Conservation (phyloP, 2,329 filamentous ascomycete species). For the Lasiodiplodia hormozganensis region DNA sequence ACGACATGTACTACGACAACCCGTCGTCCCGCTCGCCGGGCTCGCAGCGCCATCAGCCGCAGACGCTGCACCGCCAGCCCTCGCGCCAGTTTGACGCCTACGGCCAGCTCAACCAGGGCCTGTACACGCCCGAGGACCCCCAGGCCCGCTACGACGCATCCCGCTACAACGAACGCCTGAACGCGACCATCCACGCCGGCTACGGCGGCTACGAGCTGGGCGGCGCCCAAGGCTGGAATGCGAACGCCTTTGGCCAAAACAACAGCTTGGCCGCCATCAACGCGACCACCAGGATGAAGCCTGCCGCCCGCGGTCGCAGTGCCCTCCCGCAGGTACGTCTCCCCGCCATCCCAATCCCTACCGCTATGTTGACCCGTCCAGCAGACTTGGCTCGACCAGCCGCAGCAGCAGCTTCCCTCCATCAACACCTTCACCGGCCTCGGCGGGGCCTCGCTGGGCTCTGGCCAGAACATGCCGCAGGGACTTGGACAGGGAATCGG, state of each 20-base stretch:
- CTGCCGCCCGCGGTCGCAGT: conserved; percentile 59
- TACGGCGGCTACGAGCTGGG: conserved; percentile 74
- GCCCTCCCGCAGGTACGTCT: conserved; percentile 76
- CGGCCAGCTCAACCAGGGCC: conserved; percentile 65
- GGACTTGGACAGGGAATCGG: conserved; percentile 25
- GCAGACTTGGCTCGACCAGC: conserved; percentile 69
- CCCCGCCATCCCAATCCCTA: conserved; percentile 8
- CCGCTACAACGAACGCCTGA: conserved; percentile 66
- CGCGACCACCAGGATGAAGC: conserved; percentile 62
- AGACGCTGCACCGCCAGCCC: conserved; percentile 72
- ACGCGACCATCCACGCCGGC: conserved; percentile 63
- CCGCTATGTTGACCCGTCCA: conserved; percentile 32
- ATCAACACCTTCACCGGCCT: conserved; percentile 49
- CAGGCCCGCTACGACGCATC: conserved; percentile 58
- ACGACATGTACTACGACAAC: conserved; percentile 79
- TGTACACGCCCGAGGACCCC: conserved; percentile 75
- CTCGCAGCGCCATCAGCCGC: conserved; percentile 70
- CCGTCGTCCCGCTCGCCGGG: conserved; percentile 74
- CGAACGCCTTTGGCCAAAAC: conserved; percentile 72
- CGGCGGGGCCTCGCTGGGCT: conserved; percentile 41
- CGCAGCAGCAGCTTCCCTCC: conserved; percentile 53
- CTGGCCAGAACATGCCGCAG: conserved; percentile 19
- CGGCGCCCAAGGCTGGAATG: conserved; percentile 80
- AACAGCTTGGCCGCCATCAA: conserved; percentile 68
- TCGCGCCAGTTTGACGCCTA: conserved; percentile 82